These are phyloP conservation scores for Hypoxylon fuscum DNA, from an alignment of 495 filamentous ascomycete species.

Conservation along the genomic window DNA sequence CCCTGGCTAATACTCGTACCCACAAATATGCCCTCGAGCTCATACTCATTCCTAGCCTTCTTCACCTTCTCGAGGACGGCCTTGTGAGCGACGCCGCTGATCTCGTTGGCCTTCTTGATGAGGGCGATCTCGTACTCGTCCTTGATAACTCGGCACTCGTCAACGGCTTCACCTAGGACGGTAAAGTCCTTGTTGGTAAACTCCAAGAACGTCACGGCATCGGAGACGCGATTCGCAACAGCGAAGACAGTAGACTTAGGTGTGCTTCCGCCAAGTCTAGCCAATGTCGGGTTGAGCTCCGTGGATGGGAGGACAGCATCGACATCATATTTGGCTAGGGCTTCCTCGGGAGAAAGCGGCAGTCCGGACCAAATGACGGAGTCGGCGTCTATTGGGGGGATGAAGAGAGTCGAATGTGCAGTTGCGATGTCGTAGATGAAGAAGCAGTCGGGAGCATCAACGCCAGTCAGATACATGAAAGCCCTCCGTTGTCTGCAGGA, in stretches of 20 bases:
- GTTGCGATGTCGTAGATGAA: constrained; percentile 80
- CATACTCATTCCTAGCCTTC: constrained; percentile 76
- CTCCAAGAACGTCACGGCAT: constrained; percentile 68
- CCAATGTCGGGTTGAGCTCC: constrained; percentile 73
- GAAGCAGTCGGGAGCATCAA: constrained; percentile 80
- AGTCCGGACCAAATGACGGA: constrained; percentile 97
- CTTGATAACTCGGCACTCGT: constrained; percentile 80
- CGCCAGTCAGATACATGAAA: constrained; percentile 96
- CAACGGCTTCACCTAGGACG: constrained; percentile 77
- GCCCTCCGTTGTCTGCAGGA: constrained; percentile 78
- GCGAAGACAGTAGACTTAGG: constrained; percentile 67
- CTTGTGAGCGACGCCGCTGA: constrained; percentile 79
- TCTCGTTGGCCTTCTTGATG: constrained; percentile 81
- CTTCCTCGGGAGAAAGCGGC: constrained; percentile 79
- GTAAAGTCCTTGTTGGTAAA: constrained; percentile 69
- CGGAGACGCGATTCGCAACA: constrained; percentile 75
- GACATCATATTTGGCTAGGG: constrained; percentile 79
- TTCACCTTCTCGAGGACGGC: constrained; percentile 73
- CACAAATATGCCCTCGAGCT: constrained; percentile 82
- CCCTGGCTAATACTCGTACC: constrained; percentile 77
- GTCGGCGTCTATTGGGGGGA: constrained; percentile 87
- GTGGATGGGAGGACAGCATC: constrained; percentile 75
- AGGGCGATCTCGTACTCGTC: constrained; percentile 86
- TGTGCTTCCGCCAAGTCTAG: constrained; percentile 54
- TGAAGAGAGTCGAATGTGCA: constrained; percentile 83